These are phyloP conservation scores for Leccinum pallidistipes DNA, from an alignment of 1,284 basidiomycete genomes.

Conservation along the genomic window DNA sequence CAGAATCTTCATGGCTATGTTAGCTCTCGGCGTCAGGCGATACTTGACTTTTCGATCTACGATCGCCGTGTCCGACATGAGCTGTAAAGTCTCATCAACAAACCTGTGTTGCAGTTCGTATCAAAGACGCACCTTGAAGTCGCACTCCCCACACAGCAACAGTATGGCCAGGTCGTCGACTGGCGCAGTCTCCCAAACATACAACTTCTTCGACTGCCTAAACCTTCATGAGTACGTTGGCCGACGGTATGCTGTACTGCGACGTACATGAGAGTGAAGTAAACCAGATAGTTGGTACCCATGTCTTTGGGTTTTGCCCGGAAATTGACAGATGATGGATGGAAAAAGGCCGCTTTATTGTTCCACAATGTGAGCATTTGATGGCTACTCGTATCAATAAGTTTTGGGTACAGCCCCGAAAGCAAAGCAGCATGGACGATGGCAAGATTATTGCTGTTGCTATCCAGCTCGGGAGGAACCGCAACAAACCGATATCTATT, in stretches of 20 bases:
- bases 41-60: conserved; percentile 89
- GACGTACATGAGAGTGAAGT: conserved; percentile 87
- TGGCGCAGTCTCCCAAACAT: conserved; percentile 96
- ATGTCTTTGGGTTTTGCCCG: conserved; percentile 66
- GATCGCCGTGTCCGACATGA: conserved; percentile 68
- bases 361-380: conserved; percentile 87
- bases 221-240: conserved; percentile 12
- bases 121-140: conserved; percentile 70
- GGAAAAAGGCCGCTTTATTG: conserved; percentile 81
- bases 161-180: conserved; percentile 84
- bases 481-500: conserved; percentile 75
- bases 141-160: conserved; percentile 89
- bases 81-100: conserved; percentile 41
- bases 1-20: conserved; percentile 80
- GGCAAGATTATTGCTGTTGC: conserved; percentile 62
- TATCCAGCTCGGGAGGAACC: conserved; percentile 73
- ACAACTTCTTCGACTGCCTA: conserved; percentile 91
- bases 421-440: conserved; percentile 84
- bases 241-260: not conserved
- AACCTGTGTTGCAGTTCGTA: not conserved
- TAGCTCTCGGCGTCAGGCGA: conserved; percentile 67
- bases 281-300: conserved; percentile 73
- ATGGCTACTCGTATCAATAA: conserved; percentile 32
- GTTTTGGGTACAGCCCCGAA: conserved; percentile 90
- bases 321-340: conserved; percentile 93